These are phyloP conservation scores for Solidago caesia DNA, from an alignment of 129 eudicot genomes.

Conservation along the genomic window DNA sequence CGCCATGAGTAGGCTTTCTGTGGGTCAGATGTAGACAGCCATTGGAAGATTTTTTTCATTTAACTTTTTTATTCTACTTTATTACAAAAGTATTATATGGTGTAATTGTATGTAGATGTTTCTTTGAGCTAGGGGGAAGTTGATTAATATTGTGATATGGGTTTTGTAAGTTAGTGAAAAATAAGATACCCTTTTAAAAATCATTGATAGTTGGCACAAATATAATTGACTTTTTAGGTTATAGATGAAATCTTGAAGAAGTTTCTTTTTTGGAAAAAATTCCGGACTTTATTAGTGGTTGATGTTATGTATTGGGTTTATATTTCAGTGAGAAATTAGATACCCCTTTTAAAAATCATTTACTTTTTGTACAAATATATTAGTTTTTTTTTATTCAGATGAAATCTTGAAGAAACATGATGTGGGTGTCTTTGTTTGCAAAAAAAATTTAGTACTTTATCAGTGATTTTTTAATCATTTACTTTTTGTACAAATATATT, in stretches of 20 bases:
- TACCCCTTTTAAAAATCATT: background rate
- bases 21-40: too few relatives aligned
- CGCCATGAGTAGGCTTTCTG: too few relatives aligned
- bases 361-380: background rate
- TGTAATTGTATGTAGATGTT: background rate
- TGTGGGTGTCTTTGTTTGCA: background rate
- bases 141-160: background rate
- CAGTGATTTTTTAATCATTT: background rate
- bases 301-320: too few relatives aligned
- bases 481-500: too few relatives aligned
- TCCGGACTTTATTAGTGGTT: too few relatives aligned
- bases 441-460: background rate
- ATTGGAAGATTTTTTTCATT: background rate
- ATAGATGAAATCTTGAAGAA: background rate
- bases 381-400: background rate
- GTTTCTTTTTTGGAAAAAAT: too few relatives aligned
- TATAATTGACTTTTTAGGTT: background rate
- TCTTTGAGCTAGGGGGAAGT: background rate
- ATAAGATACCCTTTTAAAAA: background rate
- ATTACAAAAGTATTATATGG: background rate
- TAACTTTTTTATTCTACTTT: background rate
- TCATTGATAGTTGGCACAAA: too few relatives aligned
- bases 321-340: background rate
- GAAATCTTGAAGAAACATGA: background rate
- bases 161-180: background rate